Base-by-base conservation (phyloP, 169 alveolate species). In the Besnoitia besnoiti region DNA sequence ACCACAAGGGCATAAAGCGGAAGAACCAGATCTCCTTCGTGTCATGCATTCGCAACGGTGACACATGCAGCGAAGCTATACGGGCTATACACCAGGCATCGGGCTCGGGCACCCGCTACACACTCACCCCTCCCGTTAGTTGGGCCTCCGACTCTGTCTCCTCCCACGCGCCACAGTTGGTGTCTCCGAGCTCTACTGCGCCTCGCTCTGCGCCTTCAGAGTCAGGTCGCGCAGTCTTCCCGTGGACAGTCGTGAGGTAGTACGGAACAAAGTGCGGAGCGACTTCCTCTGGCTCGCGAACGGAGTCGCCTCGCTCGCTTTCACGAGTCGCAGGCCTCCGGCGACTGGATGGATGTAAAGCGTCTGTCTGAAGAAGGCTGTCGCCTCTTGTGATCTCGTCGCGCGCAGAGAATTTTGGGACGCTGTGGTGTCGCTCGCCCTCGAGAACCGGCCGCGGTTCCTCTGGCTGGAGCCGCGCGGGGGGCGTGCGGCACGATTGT, bases 91-190 rank as follows among this genome's bases (percentile, higher is more conserved):
- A n/a, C n/a, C n/a, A n/a, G n/a, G n/a, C n/a, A n/a, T n/a, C n/a
- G n/a, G n/a, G n/a, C n/a, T n/a, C n/a, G n/a, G n/a, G n/a, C n/a
- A n/a, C n/a, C n/a, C n/a, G n/a, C n/a, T n/a, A 55, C 67, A 19
- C 67, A 55, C 82, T 73, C n/a, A 73, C 82, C 46, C 46, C 82
- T 73, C 82, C 82, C n/a, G n/a, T n/a, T 35, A 73, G n/a, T 30
- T 73, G 82, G 0, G 82, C 82, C 16, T 73, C 82, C 16, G 82
- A 73, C 44, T 73, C 82, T 7, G 82, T 73, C n/a, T 73, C 82
- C 12, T 73, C 82, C 82, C 82, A 73, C 46, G 24, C 39, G 39
- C 82, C 10, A 62, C 79, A 73, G 14, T 42, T n/a, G 82, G 16
- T 30, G 82, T 35, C 82, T 73, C 39, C 82, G 44, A n/a, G 12